A percentile compares a stretch with the other conserved stretches of the same genome.
These are phyloP conservation scores for Conoideocrella luteorostrata DNA, from an alignment of 2,329 filamentous ascomycete genomes.

Conservation along the genomic window DNA sequence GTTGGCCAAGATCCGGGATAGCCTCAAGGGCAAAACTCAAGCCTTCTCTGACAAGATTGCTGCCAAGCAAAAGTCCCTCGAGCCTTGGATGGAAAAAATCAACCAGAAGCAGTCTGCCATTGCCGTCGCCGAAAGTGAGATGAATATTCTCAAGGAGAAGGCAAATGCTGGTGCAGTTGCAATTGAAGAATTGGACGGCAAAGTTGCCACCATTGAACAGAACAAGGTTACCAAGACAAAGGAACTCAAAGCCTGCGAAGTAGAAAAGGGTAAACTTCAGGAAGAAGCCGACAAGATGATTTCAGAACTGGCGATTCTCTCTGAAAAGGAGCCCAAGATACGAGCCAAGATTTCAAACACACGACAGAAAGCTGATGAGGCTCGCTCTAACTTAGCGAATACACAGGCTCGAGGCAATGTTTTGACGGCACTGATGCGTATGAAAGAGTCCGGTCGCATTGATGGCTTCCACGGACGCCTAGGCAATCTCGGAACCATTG, in stretches of 20 bases:
- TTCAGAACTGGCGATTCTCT: slow-evolving; percentile 65
- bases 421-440: slow-evolving; percentile 81
- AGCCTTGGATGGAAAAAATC: slow-evolving; percentile 96
- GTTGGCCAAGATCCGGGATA: slow-evolving; percentile 74
- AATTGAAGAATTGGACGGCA: slow-evolving; percentile 74
- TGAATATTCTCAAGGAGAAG: slow-evolving; percentile 84
- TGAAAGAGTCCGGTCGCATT: slow-evolving; percentile 93
- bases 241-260: slow-evolving; percentile 71
- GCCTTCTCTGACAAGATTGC: slow-evolving; percentile 89
- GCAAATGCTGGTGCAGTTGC: slow-evolving; percentile 81
- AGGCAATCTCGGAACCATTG: slow-evolving; percentile 89
- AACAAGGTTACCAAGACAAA: slow-evolving; percentile 62
- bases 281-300: slow-evolving; percentile 68
- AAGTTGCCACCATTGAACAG: slow-evolving; percentile 67
- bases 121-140: slow-evolving; percentile 88
- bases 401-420: slow-evolving; percentile 93
- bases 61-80: slow-evolving; percentile 83
- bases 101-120: slow-evolving; percentile 93
- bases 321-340: slow-evolving; percentile 72
- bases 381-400: slow-evolving; percentile 79
- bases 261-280: slow-evolving; percentile 64
- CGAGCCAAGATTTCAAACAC: slow-evolving; percentile 81
- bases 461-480: slow-evolving; percentile 95
- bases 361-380: slow-evolving; percentile 93
- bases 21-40: slow-evolving; percentile 91